phyloP scores from a whole-genome alignment of 2,329 filamentous ascomycete genomes.

The Microcera coccophila region DNA sequence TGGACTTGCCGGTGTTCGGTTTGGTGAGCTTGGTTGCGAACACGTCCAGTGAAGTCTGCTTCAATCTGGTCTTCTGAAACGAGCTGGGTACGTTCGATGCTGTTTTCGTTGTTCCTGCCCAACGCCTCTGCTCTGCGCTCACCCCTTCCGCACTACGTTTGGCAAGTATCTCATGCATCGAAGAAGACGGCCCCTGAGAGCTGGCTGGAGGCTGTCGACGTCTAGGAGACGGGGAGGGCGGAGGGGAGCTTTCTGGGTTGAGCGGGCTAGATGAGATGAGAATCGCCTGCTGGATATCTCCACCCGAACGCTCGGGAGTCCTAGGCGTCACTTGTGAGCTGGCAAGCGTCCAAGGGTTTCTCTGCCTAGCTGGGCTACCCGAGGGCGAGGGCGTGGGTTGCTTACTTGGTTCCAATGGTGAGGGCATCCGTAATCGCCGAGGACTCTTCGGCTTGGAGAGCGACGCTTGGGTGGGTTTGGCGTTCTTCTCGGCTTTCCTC shows the following conservation, averaged over 20 bases:
- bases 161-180: slow-evolving; percentile 24
- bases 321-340: slow-evolving; percentile 44
- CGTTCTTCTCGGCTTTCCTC: slow-evolving; percentile 7
- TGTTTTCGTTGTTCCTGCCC: too few relatives aligned
- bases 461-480: slow-evolving; percentile 4
- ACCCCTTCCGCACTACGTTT: slow-evolving; percentile 20
- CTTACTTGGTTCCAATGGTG: slow-evolving; percentile 35
- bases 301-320: slow-evolving; percentile 11
- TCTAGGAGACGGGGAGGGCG: slow-evolving; percentile 22
- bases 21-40: slow-evolving; percentile 20
- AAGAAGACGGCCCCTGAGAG: slow-evolving; percentile 18
- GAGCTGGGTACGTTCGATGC: background rate
- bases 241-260: slow-evolving; percentile 27
- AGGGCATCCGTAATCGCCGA: slow-evolving; percentile 22
- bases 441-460: slow-evolving; percentile 8
- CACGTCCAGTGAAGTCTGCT: slow-evolving; percentile 34
- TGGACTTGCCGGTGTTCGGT: background rate
- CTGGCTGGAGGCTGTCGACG: slow-evolving; percentile 11
- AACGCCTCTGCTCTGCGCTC: slow-evolving; percentile 6
- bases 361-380: slow-evolving; percentile 19
- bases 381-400: slow-evolving; percentile 27
- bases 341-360: slow-evolving; percentile 37
- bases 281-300: slow-evolving; percentile 34
- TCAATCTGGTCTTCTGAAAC: slow-evolving; percentile 20
- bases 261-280: slow-evolving; percentile 44